Base-by-base conservation (phyloP, 2,329 filamentous ascomycete genomes). In the Alternaria novae-zelandiae region DNA sequence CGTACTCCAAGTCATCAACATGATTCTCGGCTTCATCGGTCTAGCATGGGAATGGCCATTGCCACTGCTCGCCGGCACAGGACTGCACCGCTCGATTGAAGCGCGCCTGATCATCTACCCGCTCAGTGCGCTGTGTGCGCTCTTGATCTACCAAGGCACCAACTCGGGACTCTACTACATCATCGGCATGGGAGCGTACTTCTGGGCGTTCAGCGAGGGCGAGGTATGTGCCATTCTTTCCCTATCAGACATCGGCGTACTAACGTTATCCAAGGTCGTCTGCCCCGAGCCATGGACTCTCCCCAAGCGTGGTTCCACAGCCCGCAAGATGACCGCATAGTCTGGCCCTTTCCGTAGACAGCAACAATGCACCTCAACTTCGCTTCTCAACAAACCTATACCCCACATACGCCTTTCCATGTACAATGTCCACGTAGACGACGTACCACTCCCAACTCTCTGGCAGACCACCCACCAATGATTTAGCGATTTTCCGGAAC, bases 181-280 rank as follows among this genome's bases (percentile, higher is more conserved):
- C 25, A 87, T 97, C 66, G 95, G 91, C 20, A 90, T 96, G 83
- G 85, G 84, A 8, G 90, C 96, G 13, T 99, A 98, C 81, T 97
- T 98, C 74, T 97, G 94, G 94, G 96, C 93, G 1, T 98, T 96
- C 75, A 96, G 91, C 74, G 95, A 99, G 81, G 96, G 96, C 81
- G 96, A 99, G 90, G 94, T 97, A 82, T 78, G 91, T 84, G 32
- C 28, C 17, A 4, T 12, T 15, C 28, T 32, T 15, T 32, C 21
- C 11, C 9, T 46, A 17, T 53, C 5, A n/a, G n/a, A 10, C 6
- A 32, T 9, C 7, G 49, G 13, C 10, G n/a, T 58, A 45, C 69
- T 74, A 63, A 75, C 66, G 30, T 10, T 4, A 12, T 47, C 17
- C 3, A 57, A 84, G 82, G 74, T 84, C 54, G 81, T 85, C 28